Evolutionary conservation across 805 yeast species (phyloP).

Genomic region (Saccharomycopsis selenospora): DNA sequence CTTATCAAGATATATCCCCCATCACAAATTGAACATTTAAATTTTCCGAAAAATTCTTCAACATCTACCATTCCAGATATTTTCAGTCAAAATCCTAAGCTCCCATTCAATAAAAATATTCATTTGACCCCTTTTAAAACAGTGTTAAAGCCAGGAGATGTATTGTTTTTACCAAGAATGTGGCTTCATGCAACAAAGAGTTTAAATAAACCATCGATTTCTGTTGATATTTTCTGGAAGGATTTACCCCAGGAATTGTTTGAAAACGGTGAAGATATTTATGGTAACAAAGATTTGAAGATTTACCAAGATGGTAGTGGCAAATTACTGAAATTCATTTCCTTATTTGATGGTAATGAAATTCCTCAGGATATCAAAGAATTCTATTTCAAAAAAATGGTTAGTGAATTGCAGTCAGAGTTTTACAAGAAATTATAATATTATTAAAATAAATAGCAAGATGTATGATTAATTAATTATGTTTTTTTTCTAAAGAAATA

Average conservation of each 20-base stretch:
- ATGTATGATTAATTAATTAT: too few species aligned
- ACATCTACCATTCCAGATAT: constrained; percentile 29
- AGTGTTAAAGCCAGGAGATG: constrained; percentile 31
- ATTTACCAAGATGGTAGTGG: constrained; percentile 29
- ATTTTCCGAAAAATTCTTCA: constrained; percentile 29
- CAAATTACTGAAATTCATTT: constrained; percentile 22
- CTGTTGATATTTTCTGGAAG: constrained; percentile 32
- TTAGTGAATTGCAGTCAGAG: constrained; percentile 24
- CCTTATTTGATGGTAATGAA: constrained; percentile 21
- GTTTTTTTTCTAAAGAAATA: too few species aligned
- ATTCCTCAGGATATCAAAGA: constrained; percentile 26
- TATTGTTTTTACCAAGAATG: constrained; percentile 31
- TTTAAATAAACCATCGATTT: constrained; percentile 26
- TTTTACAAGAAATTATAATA: too few species aligned
- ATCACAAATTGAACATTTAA: constrained; percentile 25
- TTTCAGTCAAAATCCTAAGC: constrained; percentile 20
- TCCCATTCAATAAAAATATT: constrained; percentile 12
- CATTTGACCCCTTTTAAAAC: constrained; percentile 27
- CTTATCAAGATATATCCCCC: constrained; percentile 32
- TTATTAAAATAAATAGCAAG: too few species aligned
- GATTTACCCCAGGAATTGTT: constrained; percentile 26
- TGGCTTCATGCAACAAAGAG: constrained; percentile 35
- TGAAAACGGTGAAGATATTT: constrained; percentile 30
- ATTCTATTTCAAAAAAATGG: constrained; percentile 28
- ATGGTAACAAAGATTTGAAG: constrained; percentile 32